A percentile compares a stretch with the other conserved stretches of the same genome.
phyloP scores from a whole-genome alignment of 1,139 yeast genomes.

The Meyerozyma sp. region DNA sequence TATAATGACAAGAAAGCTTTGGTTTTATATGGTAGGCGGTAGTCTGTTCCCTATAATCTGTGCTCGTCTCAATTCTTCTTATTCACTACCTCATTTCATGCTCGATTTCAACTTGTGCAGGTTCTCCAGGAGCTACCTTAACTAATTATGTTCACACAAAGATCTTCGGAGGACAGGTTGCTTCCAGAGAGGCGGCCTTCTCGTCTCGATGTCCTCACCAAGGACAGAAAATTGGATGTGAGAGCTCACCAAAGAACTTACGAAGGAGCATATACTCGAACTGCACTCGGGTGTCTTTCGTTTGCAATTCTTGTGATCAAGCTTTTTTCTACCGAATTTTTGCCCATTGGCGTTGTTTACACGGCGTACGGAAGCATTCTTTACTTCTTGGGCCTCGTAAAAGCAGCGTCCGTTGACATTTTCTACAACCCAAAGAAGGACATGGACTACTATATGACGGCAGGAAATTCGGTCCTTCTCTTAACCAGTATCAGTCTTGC shows the following conservation, averaged over 20 bases:
- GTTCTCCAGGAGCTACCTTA: neutral
- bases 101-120: too few relatives aligned
- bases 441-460: slow-evolving; percentile 40
- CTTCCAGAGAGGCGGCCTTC: slow-evolving; percentile 23
- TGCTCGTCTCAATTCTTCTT: too few relatives aligned
- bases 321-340: slow-evolving; percentile 47
- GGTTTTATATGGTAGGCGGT: too few relatives aligned
- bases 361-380: slow-evolving; percentile 47
- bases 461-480: slow-evolving; percentile 45
- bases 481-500: slow-evolving; percentile 38
- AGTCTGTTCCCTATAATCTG: too few relatives aligned
- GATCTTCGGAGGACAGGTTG: neutral
- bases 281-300: slow-evolving; percentile 45
- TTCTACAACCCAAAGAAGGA: slow-evolving; percentile 40
- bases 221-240: slow-evolving; percentile 41
- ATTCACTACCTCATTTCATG: too few relatives aligned
- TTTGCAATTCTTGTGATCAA: slow-evolving; percentile 44
- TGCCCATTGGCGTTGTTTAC: slow-evolving; percentile 49
- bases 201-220: slow-evolving; percentile 28
- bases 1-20: too few relatives aligned
- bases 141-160: too few relatives aligned
- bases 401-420: slow-evolving; percentile 41
- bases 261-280: slow-evolving; percentile 56
- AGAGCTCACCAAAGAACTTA: slow-evolving; percentile 59
- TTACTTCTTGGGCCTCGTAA: slow-evolving; percentile 42